Percentiles rank a stretch among this genome's conserved stretches.
phyloP scores from a whole-genome alignment of 106 monocot species.

The Allium fistulosum region DNA sequence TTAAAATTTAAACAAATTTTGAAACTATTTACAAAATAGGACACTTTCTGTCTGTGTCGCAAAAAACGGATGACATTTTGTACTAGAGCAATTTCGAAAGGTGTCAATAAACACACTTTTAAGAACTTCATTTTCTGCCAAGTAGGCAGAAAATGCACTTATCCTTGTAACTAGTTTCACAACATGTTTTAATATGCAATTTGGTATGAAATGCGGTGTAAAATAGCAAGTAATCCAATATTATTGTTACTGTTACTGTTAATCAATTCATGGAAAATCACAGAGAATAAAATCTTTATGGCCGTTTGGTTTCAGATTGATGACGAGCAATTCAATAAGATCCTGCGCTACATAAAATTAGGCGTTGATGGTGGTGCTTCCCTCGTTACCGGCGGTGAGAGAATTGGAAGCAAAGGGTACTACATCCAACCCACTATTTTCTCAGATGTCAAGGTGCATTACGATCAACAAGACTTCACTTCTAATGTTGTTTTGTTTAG shows the following conservation, averaged over 20 bases:
- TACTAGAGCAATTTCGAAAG: too few species aligned
- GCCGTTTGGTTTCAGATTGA: conserved; percentile 27
- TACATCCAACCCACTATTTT: conserved; percentile 45
- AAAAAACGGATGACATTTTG: not conserved
- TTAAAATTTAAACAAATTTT: not conserved
- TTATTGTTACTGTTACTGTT: not conserved
- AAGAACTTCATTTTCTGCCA: too few species aligned
- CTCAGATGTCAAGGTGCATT: conserved; percentile 42
- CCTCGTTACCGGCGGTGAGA: conserved; percentile 43
- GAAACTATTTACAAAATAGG: not conserved
- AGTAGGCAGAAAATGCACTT: too few species aligned
- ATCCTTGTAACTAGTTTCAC: too few species aligned
- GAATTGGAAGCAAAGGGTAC: conserved; percentile 42
- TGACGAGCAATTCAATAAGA: conserved; percentile 41
- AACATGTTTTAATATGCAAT: too few species aligned
- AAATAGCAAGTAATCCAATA: too few species aligned
- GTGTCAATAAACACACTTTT: too few species aligned
- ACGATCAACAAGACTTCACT: not conserved
- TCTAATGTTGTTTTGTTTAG: not conserved
- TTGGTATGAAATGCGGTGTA: too few species aligned
- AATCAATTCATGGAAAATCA: not conserved
- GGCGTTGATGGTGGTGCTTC: conserved; percentile 43
- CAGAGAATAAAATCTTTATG: not conserved
- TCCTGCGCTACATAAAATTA: conserved; percentile 29
- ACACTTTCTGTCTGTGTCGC: not conserved